Evolutionary conservation across 78 protist genomes (phyloP), one percentile per base, ranked within the genome.

Genomic region (Creolimax fragrantissima): DNA sequence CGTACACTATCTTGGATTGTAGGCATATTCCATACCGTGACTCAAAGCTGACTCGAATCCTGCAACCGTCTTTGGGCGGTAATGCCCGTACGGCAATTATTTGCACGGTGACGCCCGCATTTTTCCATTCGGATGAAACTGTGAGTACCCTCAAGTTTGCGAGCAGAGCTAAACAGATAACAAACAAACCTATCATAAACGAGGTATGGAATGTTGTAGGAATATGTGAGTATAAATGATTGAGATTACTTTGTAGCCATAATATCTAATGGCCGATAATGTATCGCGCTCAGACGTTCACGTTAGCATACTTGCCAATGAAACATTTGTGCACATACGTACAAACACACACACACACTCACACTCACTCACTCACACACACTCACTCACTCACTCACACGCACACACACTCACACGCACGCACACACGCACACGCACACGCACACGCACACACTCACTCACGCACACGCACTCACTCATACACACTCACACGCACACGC

Each of bases 81-180:
- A 90, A 90, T 74, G 92, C 92, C 17, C 81, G 67, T 11, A 88
- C 90, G 11, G 5, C 90, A 24, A 88, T 88, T 88, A 45, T 88
- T 32, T 95, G 96, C 92, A 95, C 97, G 3, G 45, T 95, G 74
- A 94, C 96, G 2, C 95, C 96, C 7, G 94, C 96, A 2, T 3
- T 35, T 4, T 74, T 45, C 32, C 93, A 94, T 92, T 5, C 24
- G 44, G 96, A 93, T 2, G 95, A 96, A 42, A 93, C 95, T 2
- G 4, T 86, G 42, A 45, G 92, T 42, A 95, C 97, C n/a, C 95
- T 97, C 84, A 85, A 94, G 84, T 97, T 96, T 91, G 98, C 97
- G 35, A 35, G 84, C 2, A 86, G 96, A n/a, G 98, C 98, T 7
- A 97, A 96, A 90, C 81, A 37, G 4, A 93, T 97, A 81, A 93